Conservation (phyloP, 345 rosid genomes). For the Brassica napus region DNA sequence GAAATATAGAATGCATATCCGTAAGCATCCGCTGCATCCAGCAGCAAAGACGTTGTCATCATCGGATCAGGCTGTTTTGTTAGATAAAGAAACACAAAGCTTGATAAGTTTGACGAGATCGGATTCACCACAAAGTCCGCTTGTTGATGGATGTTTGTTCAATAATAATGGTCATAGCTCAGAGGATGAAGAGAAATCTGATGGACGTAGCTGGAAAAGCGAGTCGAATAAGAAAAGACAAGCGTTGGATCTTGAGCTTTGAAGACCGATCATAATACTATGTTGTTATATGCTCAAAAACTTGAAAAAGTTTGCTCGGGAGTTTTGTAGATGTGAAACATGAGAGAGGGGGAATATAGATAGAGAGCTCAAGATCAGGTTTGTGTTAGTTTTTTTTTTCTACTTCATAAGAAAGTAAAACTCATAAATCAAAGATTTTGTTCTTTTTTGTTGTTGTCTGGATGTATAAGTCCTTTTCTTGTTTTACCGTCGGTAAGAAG, state of each 20-base stretch:
- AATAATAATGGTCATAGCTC: constrained; percentile 43
- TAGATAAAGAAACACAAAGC: constrained; percentile 42
- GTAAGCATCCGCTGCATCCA: constrained; percentile 41
- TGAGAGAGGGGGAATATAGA: constrained; percentile 30
- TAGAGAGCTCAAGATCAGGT: too few species aligned
- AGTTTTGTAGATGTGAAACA: constrained; percentile 38
- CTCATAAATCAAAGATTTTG: too few species aligned
- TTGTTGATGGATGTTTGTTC: constrained; percentile 38
- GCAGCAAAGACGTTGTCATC: constrained; percentile 35
- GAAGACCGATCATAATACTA: constrained; percentile 11
- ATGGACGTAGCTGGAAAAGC: constrained; percentile 55
- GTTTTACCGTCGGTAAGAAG: background rate
- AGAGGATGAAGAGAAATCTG: constrained; percentile 51
- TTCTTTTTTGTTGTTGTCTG: background rate
- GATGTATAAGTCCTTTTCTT: background rate
- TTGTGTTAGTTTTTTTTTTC: too few species aligned
- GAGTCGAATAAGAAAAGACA: constrained; percentile 25
- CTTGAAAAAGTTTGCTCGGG: constrained; percentile 19
- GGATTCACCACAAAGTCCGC: constrained; percentile 66
- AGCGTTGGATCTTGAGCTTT: constrained; percentile 37
- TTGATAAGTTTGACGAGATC: constrained; percentile 46
- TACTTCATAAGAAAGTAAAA: too few species aligned
- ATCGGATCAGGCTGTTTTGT: constrained; percentile 27
- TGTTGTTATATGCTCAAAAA: constrained; percentile 21
- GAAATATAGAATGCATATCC: constrained; percentile 82